phyloP scores from a whole-genome alignment of 345 rosid species.

The Heritiera fomes region DNA sequence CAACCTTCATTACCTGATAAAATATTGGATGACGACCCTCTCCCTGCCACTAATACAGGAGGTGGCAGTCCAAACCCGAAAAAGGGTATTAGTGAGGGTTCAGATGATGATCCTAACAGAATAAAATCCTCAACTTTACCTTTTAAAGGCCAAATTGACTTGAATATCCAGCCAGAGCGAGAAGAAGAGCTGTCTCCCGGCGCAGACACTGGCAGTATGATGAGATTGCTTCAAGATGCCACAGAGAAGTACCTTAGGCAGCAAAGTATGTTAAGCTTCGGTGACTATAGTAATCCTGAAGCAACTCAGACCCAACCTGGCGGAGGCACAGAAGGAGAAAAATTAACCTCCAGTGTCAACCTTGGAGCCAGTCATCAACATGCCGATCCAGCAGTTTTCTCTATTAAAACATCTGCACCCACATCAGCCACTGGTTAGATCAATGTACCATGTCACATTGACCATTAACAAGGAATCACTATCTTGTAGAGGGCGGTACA shows the following conservation, averaged over 20 bases:
- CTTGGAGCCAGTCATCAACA: constrained; percentile 32
- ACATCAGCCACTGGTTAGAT: constrained; percentile 41
- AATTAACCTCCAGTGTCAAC: not conserved
- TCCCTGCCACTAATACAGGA: constrained; percentile 41
- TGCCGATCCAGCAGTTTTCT: constrained; percentile 24
- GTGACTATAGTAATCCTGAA: constrained; percentile 28
- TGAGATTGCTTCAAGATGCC: constrained; percentile 47
- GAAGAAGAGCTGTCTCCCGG: constrained; percentile 74
- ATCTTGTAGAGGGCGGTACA: not conserved
- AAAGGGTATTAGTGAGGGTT: constrained; percentile 39
- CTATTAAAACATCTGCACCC: constrained; percentile 34
- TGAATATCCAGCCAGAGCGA: constrained; percentile 87
- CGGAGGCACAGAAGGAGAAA: constrained; percentile 27
- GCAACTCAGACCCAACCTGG: constrained; percentile 22
- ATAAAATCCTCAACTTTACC: constrained; percentile 48
- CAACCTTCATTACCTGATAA: constrained; percentile 41
- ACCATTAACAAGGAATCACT: constrained; percentile 11
- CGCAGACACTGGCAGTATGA: constrained; percentile 47
- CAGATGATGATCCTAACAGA: constrained; percentile 49
- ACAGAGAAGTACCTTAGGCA: constrained; percentile 36
- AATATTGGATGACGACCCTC: constrained; percentile 42
- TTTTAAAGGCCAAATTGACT: constrained; percentile 76
- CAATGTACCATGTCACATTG: not conserved
- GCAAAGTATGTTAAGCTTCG: constrained; percentile 37
- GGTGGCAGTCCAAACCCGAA: constrained; percentile 47